A percentile compares a stretch with the other conserved stretches of the same genome.
Conservation (phyloP, 2,329 filamentous ascomycete genomes). For the Talaromyces sp. region DNA sequence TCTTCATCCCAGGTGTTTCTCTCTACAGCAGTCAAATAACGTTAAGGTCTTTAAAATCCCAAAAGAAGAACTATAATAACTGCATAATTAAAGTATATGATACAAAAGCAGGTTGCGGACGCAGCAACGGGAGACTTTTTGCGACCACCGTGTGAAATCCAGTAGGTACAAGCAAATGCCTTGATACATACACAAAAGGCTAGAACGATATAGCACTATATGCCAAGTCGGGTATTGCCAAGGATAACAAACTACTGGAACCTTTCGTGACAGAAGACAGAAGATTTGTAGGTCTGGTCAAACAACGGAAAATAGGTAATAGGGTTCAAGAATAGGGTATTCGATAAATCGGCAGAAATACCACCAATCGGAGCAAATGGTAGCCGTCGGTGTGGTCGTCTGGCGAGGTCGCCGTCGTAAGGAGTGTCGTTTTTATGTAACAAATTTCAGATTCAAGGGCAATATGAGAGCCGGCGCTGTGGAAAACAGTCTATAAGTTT, state of each 20-base stretch:
- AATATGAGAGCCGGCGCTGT: conserved; percentile 1
- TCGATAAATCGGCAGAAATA: conserved; percentile 7
- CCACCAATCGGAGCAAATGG: conserved; percentile 1
- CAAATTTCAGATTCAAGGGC: not conserved
- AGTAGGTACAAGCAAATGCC: conserved; percentile 7
- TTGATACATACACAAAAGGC: not conserved
- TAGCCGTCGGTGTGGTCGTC: not conserved
- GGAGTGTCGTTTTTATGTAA: conserved; percentile 15
- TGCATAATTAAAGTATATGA: conserved; percentile 10
- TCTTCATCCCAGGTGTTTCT: not conserved
- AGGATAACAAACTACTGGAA: not conserved
- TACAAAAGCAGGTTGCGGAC: conserved; percentile 5
- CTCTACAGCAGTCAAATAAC: not conserved
- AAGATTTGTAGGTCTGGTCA: conserved; percentile 8
- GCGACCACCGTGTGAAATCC: conserved; percentile 7
- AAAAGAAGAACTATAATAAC: not conserved
- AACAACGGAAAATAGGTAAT: conserved; percentile 2
- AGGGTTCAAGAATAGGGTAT: conserved; percentile 11
- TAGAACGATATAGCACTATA: not conserved
- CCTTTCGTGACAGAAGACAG: not conserved
- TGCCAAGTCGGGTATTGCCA: not conserved
- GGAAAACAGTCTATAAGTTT: conserved; percentile 15
- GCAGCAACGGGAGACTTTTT: not conserved
- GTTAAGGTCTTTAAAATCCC: not conserved
- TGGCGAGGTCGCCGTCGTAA: conserved; percentile 12